Base-by-base conservation (phyloP, 2,329 filamentous ascomycete genomes). In the Talaromyces sp. region DNA sequence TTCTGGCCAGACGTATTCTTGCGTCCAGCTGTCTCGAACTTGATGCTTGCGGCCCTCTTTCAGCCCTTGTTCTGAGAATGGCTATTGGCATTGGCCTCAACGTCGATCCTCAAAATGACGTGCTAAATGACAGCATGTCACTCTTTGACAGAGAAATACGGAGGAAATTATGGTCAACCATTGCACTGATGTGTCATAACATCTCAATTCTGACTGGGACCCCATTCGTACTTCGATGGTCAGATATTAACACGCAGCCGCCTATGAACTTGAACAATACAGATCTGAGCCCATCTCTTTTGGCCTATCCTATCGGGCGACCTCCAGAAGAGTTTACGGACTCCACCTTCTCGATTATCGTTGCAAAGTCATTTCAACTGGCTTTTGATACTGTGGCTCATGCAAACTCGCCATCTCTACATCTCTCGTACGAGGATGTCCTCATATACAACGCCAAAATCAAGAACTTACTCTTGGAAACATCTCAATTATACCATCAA, bases 171-270 rank as follows among this genome's bases (percentile, higher is more conserved):
- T 85, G 83, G 83, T 75, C 74, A 1, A 83, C 82, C 1, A 80
- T 84, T 9, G 69, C 81, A 9, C 81, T 85, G 62, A 68, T 84
- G 25, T 82, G 85, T 57, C 66, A 84, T 2, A 81, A 84, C 62
- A 75, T 80, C 0, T 80, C 80, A 1, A 69, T 84, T 13, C 81
- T 84, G 60, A 74, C 75, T 11, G 83, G 83, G 0, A 79, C 84
- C 70, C 77, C 79, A 2, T 78, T 81, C 39, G 72, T 70, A 1
- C 57, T 78, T 13, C 73, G 74, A 43, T 66, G 68, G 11, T 68
- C 68, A 0, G 73, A 77, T 54, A 81, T 79, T 58, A 81, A 84
- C 60, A 76, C 75, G 3, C 70, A 72, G 8, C 67, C 77, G 5
- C 80, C 81, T 1, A 67, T 74, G 21, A 82, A 84, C 60, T 66